These are phyloP conservation scores for Ulmus americana DNA, from an alignment of 331 rosid species.

Conservation along the genomic window DNA sequence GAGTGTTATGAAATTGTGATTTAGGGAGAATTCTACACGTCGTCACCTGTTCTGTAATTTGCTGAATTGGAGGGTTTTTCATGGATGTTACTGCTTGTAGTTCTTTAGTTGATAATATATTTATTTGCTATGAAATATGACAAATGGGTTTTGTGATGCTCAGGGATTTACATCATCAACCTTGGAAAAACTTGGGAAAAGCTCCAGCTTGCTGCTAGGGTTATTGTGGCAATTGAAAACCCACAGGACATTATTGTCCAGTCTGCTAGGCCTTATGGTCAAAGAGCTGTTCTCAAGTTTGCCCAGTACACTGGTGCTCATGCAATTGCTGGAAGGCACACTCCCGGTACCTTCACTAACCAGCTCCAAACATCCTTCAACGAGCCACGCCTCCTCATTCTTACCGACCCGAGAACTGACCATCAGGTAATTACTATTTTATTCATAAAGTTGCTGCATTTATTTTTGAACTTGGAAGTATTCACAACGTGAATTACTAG, in stretches of 20 bases:
- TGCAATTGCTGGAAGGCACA: conserved; percentile 73
- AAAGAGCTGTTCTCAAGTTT: conserved; percentile 74
- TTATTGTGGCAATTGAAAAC: conserved; percentile 73
- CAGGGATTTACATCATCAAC: conserved; percentile 70
- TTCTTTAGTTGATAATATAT: too few species aligned
- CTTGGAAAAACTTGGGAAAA: conserved; percentile 85
- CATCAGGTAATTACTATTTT: conserved; percentile 44
- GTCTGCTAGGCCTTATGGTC: conserved; percentile 81
- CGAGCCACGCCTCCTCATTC: conserved; percentile 74
- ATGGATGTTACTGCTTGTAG: too few species aligned
- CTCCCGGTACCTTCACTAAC: conserved; percentile 71
- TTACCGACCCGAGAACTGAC: conserved; percentile 79
- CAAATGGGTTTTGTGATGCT: neutral
- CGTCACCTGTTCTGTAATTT: too few species aligned
- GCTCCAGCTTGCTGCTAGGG: conserved; percentile 73
- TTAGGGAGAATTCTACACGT: too few species aligned
- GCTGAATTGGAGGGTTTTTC: too few species aligned
- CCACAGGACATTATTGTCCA: conserved; percentile 75
- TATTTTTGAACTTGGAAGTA: too few species aligned
- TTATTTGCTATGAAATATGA: too few species aligned
- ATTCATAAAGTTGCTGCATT: too few species aligned
- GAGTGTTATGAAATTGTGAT: too few species aligned
- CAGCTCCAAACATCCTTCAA: conserved; percentile 57
- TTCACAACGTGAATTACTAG: too few species aligned
- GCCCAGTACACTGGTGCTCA: conserved; percentile 77